Percentiles rank a stretch among this genome's conserved stretches.
Evolutionary conservation across 257 asterid genomes (phyloP).

Genomic region (Solanum corneliomulleri): DNA sequence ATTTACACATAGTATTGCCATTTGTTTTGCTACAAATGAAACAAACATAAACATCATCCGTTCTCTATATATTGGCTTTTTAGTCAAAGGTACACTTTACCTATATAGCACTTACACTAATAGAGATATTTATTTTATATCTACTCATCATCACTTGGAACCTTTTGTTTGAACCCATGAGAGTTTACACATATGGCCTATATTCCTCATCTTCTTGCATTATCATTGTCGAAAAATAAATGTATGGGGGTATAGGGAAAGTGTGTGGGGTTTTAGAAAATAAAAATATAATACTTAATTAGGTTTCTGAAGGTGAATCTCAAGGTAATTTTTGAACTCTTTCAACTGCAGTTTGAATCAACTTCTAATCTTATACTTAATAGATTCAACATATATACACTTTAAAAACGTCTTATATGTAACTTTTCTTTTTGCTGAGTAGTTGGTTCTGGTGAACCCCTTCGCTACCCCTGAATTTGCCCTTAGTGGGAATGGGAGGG

Average conservation of each 20-base stretch:
- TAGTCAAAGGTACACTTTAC: not conserved
- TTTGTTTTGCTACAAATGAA: not conserved
- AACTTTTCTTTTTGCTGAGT: too few relatives aligned
- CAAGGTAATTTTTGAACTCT: too few relatives aligned
- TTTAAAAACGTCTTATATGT: too few relatives aligned
- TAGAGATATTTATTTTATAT: not conserved
- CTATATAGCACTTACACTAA: not conserved
- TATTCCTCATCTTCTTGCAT: not conserved
- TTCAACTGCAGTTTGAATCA: too few relatives aligned
- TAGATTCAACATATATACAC: too few relatives aligned
- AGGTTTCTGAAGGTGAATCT: too few relatives aligned
- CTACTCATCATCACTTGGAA: not conserved
- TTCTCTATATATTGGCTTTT: not conserved
- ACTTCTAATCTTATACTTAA: too few relatives aligned
- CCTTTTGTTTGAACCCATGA: not conserved
- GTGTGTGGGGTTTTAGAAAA: not conserved
- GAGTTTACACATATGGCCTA: not conserved
- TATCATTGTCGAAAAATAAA: not conserved
- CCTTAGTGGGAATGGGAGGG: too few relatives aligned
- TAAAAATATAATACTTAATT: too few relatives aligned
- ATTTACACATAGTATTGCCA: not conserved
- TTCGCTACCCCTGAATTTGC: too few relatives aligned
- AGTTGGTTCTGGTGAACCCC: too few relatives aligned
- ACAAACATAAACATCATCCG: not conserved
- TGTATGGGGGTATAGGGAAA: not conserved